Conservation (phyloP, 2,329 filamentous ascomycete species). For the Colletotrichum theobromicola region DNA sequence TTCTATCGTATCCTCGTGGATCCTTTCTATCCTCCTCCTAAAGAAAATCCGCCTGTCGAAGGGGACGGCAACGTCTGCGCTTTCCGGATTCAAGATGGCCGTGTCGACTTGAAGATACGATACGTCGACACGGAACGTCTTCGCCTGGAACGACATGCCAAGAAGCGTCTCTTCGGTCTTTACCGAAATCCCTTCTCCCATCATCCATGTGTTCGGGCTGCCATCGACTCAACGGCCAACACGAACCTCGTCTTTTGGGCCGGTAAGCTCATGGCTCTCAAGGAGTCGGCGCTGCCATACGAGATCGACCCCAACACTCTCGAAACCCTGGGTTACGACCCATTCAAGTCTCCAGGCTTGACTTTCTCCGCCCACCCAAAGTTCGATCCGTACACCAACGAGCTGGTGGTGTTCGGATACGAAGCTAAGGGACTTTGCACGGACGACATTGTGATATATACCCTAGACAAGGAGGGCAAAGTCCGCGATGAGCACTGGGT, state of each 20-base stretch:
- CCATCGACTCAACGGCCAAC: conserved; percentile 45
- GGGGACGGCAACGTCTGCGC: conserved; percentile 44
- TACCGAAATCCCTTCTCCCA: conserved; percentile 46
- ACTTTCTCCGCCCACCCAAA: conserved; percentile 49
- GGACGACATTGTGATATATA: conserved; percentile 37
- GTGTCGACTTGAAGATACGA: conserved; percentile 34
- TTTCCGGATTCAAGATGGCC: conserved; percentile 36
- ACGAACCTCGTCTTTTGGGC: conserved; percentile 57
- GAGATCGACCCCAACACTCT: conserved; percentile 36
- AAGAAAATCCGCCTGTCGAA: not conserved
- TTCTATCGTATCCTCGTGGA: not conserved
- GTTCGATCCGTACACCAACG: conserved; percentile 40
- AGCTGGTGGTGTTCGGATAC: conserved; percentile 44
- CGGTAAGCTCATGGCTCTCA: conserved; percentile 49
- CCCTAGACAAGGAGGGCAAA: conserved; percentile 32
- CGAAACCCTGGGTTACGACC: conserved; percentile 29
- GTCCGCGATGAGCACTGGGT: conserved; percentile 54
- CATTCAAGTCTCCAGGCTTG: conserved; percentile 20
- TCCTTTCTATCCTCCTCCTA: not conserved
- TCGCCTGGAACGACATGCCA: conserved; percentile 37
- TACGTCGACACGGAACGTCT: conserved; percentile 47
- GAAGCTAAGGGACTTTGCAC: conserved; percentile 42
- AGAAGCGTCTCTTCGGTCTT: conserved; percentile 35
- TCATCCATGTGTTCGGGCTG: conserved; percentile 32
- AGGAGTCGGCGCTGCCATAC: conserved; percentile 50